phyloP scores from a whole-genome alignment of 176 grass and related monocot genomes.

The Tillandsia fasciculata region DNA sequence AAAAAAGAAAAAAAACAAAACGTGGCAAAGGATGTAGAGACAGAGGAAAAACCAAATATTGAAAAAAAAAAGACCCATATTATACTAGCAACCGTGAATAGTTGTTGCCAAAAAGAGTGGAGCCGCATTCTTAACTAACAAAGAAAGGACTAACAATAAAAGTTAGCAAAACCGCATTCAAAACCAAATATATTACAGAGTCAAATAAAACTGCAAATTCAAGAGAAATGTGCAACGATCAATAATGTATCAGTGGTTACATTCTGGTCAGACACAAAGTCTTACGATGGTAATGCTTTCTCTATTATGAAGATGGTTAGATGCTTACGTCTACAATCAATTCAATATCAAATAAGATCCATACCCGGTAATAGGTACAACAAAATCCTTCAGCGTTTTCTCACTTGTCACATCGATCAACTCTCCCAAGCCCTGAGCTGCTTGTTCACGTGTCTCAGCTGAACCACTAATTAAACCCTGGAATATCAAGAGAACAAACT shows the following conservation, averaged over 20 bases:
- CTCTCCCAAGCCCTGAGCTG: slow-evolving; percentile 87
- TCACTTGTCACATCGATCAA: slow-evolving; percentile 90
- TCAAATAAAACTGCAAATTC: no score
- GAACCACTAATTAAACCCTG: slow-evolving; percentile 96
- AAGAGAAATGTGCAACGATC: no score
- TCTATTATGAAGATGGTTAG: no score
- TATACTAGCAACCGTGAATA: background rate
- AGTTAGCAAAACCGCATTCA: slow-evolving; percentile 1
- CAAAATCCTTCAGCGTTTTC: slow-evolving; percentile 83
- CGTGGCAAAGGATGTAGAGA: background rate
- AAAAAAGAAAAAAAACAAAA: slow-evolving; percentile 6
- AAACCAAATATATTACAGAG: slow-evolving; percentile 5
- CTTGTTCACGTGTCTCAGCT: slow-evolving; percentile 79
- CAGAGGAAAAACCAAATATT: background rate
- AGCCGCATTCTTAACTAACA: background rate
- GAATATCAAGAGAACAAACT: slow-evolving; percentile 25
- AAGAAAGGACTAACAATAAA: background rate
- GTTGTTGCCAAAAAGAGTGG: background rate
- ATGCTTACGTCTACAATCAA: no score
- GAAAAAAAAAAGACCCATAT: background rate
- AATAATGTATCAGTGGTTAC: no score
- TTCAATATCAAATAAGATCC: slow-evolving; percentile 3
- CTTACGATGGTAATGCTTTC: no score
- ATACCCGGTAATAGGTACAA: slow-evolving; percentile 96
- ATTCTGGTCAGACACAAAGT: no score